Percentiles rank a stretch among this genome's conserved stretches.
Evolutionary conservation across 2,329 filamentous ascomycete species (phyloP).

Genomic region (Pseudogymnoascus pannorum): DNA sequence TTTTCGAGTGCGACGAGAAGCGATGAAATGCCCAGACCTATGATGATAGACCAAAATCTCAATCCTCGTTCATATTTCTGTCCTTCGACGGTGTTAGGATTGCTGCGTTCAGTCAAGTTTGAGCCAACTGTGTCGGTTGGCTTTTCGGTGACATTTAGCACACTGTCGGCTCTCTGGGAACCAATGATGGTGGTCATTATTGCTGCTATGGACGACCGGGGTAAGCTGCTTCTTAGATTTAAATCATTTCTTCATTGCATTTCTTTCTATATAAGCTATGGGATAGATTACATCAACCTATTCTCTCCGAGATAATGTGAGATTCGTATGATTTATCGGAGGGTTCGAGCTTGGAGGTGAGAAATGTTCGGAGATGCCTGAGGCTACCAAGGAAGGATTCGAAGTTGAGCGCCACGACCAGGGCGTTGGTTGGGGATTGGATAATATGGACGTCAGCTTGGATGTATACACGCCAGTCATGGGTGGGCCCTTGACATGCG

Average conservation of each 20-base stretch:
- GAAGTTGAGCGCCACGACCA: not conserved
- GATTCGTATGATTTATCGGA: not conserved
- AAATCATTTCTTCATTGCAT: not conserved
- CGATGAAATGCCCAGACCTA: not conserved
- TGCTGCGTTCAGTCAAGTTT: not conserved
- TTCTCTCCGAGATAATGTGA: not conserved
- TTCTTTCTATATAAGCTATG: not conserved
- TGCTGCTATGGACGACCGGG: not conserved
- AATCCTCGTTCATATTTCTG: not conserved
- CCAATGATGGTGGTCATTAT: not conserved
- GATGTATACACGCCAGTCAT: not conserved
- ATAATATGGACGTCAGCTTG: not conserved
- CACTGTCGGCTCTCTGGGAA: not conserved
- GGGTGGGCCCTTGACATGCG: not conserved
- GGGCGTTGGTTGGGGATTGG: not conserved
- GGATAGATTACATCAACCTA: not conserved
- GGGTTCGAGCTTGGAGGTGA: not conserved
- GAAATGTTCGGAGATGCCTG: constrained; percentile 2
- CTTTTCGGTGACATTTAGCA: not conserved
- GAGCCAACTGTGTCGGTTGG: not conserved
- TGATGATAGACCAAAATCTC: constrained; percentile 1
- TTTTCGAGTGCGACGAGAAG: constrained; percentile 13
- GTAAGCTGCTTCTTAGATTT: not conserved
- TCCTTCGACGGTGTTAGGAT: not conserved
- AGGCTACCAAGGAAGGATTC: not conserved